Conservation (phyloP, 768 basidiomycete species). For the Pulveroboletus sp. region DNA sequence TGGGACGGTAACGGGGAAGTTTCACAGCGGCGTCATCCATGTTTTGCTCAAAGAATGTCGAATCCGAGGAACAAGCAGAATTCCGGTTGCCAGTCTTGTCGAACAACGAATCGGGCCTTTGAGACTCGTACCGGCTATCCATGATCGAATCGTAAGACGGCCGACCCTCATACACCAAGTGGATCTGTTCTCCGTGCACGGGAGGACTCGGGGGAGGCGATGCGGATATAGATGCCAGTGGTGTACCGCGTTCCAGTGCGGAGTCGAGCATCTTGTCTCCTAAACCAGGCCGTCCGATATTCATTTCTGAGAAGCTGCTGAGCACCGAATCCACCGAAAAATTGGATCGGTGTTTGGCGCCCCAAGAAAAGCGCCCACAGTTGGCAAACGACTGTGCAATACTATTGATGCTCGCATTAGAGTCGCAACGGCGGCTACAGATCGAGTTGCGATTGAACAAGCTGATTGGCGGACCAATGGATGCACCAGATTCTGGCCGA, state of each 20-base stretch:
- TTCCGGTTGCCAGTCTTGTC: conserved; percentile 57
- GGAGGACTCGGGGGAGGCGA: conserved; percentile 53
- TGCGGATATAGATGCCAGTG: conserved; percentile 61
- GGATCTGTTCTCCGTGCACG: conserved; percentile 9
- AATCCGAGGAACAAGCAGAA: conserved; percentile 51
- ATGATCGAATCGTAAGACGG: conserved; percentile 66
- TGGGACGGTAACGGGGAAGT: conserved; percentile 58
- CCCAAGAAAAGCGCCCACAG: conserved; percentile 59
- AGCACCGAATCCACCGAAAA: conserved; percentile 61
- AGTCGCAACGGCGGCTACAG: conserved; percentile 55
- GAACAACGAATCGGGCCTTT: conserved; percentile 51
- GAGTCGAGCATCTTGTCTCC: conserved; percentile 89
- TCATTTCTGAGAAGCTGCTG: conserved; percentile 59
- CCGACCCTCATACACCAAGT: conserved; percentile 28
- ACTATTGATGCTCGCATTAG: conserved; percentile 56
- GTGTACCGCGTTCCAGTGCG: conserved; percentile 47
- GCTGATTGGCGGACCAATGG: conserved; percentile 65
- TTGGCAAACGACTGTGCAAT: conserved; percentile 54
- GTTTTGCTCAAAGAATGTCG: conserved; percentile 55
- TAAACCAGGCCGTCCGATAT: conserved; percentile 67
- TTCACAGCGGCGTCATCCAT: conserved; percentile 34
- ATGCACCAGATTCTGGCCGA: conserved; percentile 62
- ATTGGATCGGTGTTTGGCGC: conserved; percentile 54
- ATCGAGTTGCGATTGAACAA: conserved; percentile 67
- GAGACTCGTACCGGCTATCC: conserved; percentile 45